Conservation (phyloP, 192 early-diverging fungal species). For the Podila epicladia region DNA sequence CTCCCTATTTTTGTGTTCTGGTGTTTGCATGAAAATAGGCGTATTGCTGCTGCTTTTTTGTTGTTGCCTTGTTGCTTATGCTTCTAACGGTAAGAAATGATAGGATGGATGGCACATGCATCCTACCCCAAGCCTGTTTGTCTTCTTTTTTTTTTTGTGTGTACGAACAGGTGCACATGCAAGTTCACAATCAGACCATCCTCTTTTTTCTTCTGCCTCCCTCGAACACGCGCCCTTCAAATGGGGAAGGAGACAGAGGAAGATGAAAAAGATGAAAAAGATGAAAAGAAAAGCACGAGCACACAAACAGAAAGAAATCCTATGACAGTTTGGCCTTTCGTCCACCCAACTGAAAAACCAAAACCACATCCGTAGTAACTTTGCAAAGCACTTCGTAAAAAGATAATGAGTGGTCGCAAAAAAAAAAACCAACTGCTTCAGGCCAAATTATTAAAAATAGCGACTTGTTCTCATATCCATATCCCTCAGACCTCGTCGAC, state of each 20-base stretch:
- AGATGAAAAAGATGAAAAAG: neutral
- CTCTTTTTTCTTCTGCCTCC: neutral
- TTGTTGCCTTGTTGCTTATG: neutral
- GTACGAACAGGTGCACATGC: neutral
- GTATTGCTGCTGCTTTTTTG: neutral
- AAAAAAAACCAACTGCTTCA: too few species aligned
- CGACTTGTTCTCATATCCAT: too few species aligned
- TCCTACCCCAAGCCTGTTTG: neutral
- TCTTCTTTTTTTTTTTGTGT: neutral
- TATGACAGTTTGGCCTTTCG: too few species aligned
- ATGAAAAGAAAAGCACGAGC: conserved; percentile 1
- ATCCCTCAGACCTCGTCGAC: neutral
- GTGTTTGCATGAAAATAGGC: conserved; percentile 2
- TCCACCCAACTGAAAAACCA: too few species aligned
- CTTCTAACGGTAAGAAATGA: too few species aligned
- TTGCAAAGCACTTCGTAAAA: too few species aligned
- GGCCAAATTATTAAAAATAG: too few species aligned
- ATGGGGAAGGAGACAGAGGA: neutral
- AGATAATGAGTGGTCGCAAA: too few species aligned
- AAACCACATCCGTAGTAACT: too few species aligned
- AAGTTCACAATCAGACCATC: neutral
- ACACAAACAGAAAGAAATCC: too few species aligned
- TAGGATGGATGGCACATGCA: too few species aligned
- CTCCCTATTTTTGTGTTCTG: neutral
- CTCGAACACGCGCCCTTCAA: neutral